Evolutionary conservation across 2,329 filamentous ascomycete species (phyloP).

Genomic region (Xylaria sp.): DNA sequence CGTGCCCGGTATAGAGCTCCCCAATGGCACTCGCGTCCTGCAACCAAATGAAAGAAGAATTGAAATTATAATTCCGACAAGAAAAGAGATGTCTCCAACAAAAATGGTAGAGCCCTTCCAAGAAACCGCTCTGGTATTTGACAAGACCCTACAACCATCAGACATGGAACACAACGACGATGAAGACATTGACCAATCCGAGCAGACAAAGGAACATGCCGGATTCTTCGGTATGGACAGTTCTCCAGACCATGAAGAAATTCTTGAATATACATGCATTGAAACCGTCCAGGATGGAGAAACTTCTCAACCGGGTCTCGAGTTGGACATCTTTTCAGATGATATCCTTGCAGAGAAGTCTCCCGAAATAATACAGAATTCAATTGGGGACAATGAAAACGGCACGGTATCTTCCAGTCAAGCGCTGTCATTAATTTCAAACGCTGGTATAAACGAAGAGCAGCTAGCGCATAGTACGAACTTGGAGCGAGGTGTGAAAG

Average conservation of each 20-base stretch:
- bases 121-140: background rate
- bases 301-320: background rate
- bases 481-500: background rate
- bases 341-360: background rate
- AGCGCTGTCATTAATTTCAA: background rate
- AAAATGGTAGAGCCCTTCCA: background rate
- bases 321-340: background rate
- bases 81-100: slow-evolving; percentile 6
- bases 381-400: background rate
- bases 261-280: slow-evolving; percentile 7
- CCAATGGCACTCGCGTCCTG: background rate
- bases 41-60: slow-evolving; percentile 33
- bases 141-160: background rate
- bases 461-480: background rate
- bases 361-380: background rate
- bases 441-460: background rate
- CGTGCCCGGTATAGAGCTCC: background rate
- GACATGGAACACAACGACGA: background rate
- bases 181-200: slow-evolving; percentile 27
- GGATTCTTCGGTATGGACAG: slow-evolving; percentile 36
- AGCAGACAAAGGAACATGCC: slow-evolving; percentile 33
- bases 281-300: slow-evolving; percentile 1
- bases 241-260: slow-evolving; percentile 15
- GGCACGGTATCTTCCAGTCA: background rate
- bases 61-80: slow-evolving; percentile 36